Evolutionary conservation across 176 grass and related monocot species (phyloP), one percentile per base, ranked within the genome.

Genomic region (Alloteropsis semialata): DNA sequence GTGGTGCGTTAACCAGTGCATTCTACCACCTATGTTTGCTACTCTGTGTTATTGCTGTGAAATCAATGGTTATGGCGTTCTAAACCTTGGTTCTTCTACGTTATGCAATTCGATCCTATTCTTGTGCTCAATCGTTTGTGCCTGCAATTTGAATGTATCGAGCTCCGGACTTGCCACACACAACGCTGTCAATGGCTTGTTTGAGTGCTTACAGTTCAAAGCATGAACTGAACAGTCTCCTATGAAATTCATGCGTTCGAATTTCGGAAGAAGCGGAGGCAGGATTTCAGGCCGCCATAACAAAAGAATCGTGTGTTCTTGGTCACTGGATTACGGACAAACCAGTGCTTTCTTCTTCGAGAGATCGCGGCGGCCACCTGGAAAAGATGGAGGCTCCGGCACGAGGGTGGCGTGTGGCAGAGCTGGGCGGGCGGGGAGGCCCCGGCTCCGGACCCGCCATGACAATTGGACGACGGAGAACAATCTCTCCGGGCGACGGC

Each of bases 1-100:
- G 78, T 77, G 46, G 58, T 64, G 69, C 37, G 14, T 43, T 76
- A 69, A 67, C 77, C 65, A 46, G 27, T 72, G 78, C 83, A 77
- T 84, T 84, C 69, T 74, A 78, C 83, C 78, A 21, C 77, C 88
- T 53, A 64, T 72, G 65, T 83, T 83, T 65, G 61, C 82, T 76
- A 80, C 58, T 54, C 29, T 61, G 27, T 37, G 27, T 37, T 49
- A 63, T 81, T 76, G 53, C 77, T 81, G 63, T 85, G 72, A 78
- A 85, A 82, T 82, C 65, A 32, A 82, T 82, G 88, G 45, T 77
- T 86, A 78, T 82, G 65, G 5, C 45, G 14, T 78, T 64, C 78
- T 27, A 18, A 88, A 83, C 34, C 34, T 11, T 86, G 21, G 3
- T 18, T 19, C 8, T 22, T 69, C 1, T 6, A 7, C 32, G 66